A percentile compares a stretch with the other conserved stretches of the same genome.
Evolutionary conservation across 2,329 filamentous ascomycete genomes (phyloP).

Genomic region (Dactylellina parvicollis): DNA sequence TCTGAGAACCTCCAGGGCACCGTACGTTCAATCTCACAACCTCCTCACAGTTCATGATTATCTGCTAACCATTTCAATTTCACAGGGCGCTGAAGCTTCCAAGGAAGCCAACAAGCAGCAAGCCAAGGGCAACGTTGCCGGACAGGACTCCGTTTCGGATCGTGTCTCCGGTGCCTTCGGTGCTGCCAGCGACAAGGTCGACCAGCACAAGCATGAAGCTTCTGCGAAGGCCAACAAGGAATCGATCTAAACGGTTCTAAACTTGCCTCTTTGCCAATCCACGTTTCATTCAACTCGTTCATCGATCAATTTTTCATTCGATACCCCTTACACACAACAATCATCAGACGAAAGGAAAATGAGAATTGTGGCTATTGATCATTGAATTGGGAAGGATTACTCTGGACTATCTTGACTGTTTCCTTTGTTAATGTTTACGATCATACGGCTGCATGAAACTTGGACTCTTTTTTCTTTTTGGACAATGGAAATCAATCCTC

Average conservation of each 20-base stretch:
- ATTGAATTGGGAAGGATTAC: not conserved
- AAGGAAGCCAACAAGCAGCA: conserved; percentile 52
- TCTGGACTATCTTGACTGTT: not conserved
- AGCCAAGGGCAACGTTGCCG: conserved; percentile 53
- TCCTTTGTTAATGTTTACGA: not conserved
- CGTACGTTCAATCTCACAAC: conserved; percentile 12
- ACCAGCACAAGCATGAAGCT: conserved; percentile 40
- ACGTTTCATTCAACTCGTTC: not conserved
- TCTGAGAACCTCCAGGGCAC: conserved; percentile 44
- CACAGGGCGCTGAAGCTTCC: conserved; percentile 43
- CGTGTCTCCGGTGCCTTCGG: conserved; percentile 44
- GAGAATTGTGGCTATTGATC: conserved; percentile 8
- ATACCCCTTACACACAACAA: conserved; percentile 20
- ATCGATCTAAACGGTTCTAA: conserved; percentile 16
- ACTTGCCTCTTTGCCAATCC: too few species aligned
- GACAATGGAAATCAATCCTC: conserved; percentile 12
- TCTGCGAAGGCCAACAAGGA: conserved; percentile 43
- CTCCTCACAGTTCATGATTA: not conserved
- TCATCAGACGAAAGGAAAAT: not conserved
- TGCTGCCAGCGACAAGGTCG: conserved; percentile 42
- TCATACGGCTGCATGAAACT: conserved; percentile 21
- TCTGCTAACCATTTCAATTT: conserved; percentile 22
- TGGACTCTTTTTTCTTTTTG: not conserved
- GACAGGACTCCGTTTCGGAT: conserved; percentile 34
- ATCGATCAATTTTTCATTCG: conserved; percentile 12